These are phyloP conservation scores for Scopulariopsis brevicaulis DNA, from an alignment of 2,329 filamentous ascomycete genomes.

Conservation along the genomic window DNA sequence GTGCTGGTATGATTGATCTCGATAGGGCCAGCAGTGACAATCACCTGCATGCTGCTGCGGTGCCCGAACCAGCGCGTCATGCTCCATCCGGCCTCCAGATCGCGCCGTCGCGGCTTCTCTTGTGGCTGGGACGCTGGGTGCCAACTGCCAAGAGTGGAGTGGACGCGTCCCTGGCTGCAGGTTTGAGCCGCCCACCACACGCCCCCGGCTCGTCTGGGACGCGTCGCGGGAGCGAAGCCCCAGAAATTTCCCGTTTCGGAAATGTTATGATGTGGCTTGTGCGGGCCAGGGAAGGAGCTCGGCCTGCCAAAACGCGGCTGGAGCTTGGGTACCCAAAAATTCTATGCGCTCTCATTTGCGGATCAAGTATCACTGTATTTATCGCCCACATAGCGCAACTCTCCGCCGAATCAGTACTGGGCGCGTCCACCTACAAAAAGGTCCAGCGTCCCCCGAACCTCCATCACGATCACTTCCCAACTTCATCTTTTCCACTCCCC, in stretches of 20 bases:
- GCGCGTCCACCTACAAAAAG: constrained; percentile 51
- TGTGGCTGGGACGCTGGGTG: background rate
- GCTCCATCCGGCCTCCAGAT: background rate
- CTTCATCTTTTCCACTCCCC: constrained; percentile 19
- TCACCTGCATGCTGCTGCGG: background rate
- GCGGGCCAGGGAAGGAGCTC: background rate
- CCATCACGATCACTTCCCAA: constrained; percentile 22
- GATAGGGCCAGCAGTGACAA: too few species aligned
- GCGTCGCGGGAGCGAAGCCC: background rate
- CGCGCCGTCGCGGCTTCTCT: background rate
- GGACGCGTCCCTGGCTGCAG: background rate
- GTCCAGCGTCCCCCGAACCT: constrained; percentile 38
- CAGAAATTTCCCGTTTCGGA: constrained; percentile 4
- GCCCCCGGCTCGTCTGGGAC: background rate
- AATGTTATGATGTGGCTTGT: constrained; percentile 4
- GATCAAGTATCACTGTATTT: background rate
- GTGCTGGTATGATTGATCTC: too few species aligned
- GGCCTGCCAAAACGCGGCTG: background rate
- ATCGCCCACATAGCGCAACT: background rate
- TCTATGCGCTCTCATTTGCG: background rate
- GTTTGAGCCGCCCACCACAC: background rate
- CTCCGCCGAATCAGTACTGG: constrained; percentile 42
- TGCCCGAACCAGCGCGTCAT: background rate
- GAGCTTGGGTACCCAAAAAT: background rate
- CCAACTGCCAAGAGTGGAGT: background rate